Conservation (phyloP, 2,329 filamentous ascomycete species). For the Fusarium nygamai region DNA sequence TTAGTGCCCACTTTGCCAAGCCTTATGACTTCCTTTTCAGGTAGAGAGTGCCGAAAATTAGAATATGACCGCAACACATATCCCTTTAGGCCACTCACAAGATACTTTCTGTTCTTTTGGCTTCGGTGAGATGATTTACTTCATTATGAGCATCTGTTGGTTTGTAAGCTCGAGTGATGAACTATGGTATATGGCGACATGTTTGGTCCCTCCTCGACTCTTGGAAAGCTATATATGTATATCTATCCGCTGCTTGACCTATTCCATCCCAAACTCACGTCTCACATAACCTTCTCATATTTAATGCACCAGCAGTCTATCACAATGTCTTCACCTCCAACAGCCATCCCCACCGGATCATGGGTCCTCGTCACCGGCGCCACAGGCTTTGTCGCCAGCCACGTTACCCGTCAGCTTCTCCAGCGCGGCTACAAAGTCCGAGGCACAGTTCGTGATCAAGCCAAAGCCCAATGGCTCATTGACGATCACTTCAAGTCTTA, state of each 20-base stretch:
- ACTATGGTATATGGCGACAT: background rate
- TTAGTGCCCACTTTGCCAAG: background rate
- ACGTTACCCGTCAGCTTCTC: conserved; percentile 54
- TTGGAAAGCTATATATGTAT: background rate
- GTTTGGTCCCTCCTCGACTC: background rate
- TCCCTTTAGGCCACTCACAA: background rate
- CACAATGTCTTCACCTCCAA: background rate
- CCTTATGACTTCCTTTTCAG: background rate
- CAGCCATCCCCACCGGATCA: conserved; percentile 42
- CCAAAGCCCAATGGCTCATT: conserved; percentile 48
- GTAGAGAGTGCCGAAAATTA: fast-evolving
- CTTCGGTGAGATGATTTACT: background rate
- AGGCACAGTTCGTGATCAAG: conserved; percentile 53
- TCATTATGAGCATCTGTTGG: background rate
- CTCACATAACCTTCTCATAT: no score
- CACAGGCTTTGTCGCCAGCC: conserved; percentile 57
- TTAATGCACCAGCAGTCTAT: fast-evolving
- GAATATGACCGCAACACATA: background rate
- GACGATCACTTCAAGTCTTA: conserved; percentile 45
- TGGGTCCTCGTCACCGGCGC: conserved; percentile 57
- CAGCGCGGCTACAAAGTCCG: conserved; percentile 54
- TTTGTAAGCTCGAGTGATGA: background rate
- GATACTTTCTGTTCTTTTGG: background rate
- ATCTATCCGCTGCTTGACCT: background rate
- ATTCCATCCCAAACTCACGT: background rate